phyloP scores from a whole-genome alignment of 129 eudicot genomes.

The Logfia minima region DNA sequence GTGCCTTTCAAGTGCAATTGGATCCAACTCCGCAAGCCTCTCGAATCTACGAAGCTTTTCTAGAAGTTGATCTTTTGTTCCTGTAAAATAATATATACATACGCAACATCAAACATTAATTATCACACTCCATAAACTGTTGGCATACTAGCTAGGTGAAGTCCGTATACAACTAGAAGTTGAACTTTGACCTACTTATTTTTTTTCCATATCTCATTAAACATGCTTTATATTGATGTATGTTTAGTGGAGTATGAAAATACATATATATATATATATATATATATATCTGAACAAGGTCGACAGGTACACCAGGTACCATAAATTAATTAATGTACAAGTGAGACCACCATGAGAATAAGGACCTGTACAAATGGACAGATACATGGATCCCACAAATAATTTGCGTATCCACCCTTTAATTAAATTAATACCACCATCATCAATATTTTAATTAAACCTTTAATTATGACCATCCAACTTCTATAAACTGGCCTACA shows the following conservation, averaged over 20 bases:
- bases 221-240: too few species aligned
- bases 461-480: neutral
- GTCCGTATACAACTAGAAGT: too few species aligned
- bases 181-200: too few species aligned
- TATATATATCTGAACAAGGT: neutral
- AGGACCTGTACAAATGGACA: neutral
- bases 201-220: too few species aligned
- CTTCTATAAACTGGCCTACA: neutral
- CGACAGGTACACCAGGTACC: neutral
- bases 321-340: neutral
- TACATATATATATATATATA: too few species aligned
- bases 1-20: conserved; percentile 60
- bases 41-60: conserved; percentile 64
- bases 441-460: neutral
- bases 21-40: conserved; percentile 66
- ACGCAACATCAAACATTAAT: neutral
- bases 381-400: neutral
- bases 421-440: too few species aligned
- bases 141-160: too few species aligned
- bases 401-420: neutral
- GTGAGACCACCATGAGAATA: neutral
- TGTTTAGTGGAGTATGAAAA: too few species aligned
- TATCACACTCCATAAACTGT: neutral
- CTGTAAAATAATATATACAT: conserved; percentile 24
- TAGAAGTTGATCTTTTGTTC: conserved; percentile 56